Evolutionary conservation across 768 basidiomycete genomes (phyloP), one percentile per base, ranked within the genome.

Genomic region (Phanerodontia chrysosporium): DNA sequence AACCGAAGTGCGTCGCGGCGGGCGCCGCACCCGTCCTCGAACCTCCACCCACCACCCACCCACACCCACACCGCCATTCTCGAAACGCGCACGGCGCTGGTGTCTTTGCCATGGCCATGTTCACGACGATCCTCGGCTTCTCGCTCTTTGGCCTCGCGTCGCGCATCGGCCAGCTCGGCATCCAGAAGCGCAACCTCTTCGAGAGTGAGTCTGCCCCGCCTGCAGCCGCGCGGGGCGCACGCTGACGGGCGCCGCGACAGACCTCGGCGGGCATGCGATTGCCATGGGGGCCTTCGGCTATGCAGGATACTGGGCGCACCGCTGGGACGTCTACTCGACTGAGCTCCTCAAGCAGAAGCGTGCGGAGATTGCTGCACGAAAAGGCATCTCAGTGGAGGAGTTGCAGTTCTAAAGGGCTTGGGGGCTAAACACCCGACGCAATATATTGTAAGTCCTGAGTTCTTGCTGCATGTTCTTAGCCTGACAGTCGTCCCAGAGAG

Each of bases 91-190:
- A 53, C 32, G 29, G 27, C 13, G 5, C 49, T 9, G 22, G 22
- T 7, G 36, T 10, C 55, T n/a, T n/a, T n/a, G 63, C 55, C 57
- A 90, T 90, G 86, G 69, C 87, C 44, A 74, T 91, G 68, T 75
- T 89, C 57, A 75, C 83, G 51, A 90, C 83, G 68, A 73, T 92
- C 62, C 71, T 91, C 68, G 90, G 90, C 44, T 91, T 91, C 73
- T 89, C 90, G 2, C 72, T 81, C 58, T 87, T 93, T 68, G 94
- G 94, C 45, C 86, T 97, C 59, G 86, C 86, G 22, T 85, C 87
- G 21, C 82, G 95, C 59, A 78, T 93, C 60, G 92, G 90, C 66
- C 93, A 95, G 74, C 84, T 97, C 24, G 89, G 87, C 55, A 89
- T 97, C 67, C 88, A 92, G 73, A 86, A 81, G 69, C 80, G 89